Evolutionary conservation across 2,329 filamentous ascomycete species (phyloP), one percentile per base, ranked within the genome.

Genomic region (Penicillium sp.): DNA sequence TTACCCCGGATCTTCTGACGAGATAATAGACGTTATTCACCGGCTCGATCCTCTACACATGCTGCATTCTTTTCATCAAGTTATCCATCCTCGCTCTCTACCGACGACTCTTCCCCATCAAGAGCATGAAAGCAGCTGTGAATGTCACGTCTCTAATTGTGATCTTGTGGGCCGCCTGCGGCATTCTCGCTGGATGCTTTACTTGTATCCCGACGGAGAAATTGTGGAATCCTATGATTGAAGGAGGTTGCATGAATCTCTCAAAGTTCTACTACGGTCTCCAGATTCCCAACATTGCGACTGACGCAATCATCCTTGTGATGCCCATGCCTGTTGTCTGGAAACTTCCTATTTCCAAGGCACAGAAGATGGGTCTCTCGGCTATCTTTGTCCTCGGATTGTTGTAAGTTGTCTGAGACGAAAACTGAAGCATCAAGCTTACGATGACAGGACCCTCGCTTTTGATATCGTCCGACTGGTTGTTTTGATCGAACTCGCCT

Each of bases 261-360:
- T 58, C 56, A n/a, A 57, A 61, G 31, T 69, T 67, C 44, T 68
- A 66, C 45, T 66, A 65, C 21, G 66, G 64, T 2, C 57, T 67
- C 7, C 65, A 67, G 39, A 59, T 70, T 10, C 67, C 67, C 2
- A 70, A 70, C 45, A 68, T 70, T 27, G 51, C 61, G 1, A 69
- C 67, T 8, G 67, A 70, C 55, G 62, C 61, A 11, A 55, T 69
- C n/a, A 68, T 70, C 21, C 54, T 68, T 32, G 40, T 58, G 14
- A 60, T 69, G 55, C 67, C 67, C 0, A 61, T 70, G 52, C 59
- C 55, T 18, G 55, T 59, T 7, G 61, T 70, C 10, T 69, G 65
- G 66, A 56, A 56, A 1, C 47, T 69, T 8, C 65, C 64, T 2
- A 60, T 67, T 6, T 61, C 67, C 2, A 55, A 48, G 5, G 40